These are phyloP conservation scores for Ceratobasidium sp. DNA, from an alignment of 1,284 basidiomycete genomes.

Conservation along the genomic window DNA sequence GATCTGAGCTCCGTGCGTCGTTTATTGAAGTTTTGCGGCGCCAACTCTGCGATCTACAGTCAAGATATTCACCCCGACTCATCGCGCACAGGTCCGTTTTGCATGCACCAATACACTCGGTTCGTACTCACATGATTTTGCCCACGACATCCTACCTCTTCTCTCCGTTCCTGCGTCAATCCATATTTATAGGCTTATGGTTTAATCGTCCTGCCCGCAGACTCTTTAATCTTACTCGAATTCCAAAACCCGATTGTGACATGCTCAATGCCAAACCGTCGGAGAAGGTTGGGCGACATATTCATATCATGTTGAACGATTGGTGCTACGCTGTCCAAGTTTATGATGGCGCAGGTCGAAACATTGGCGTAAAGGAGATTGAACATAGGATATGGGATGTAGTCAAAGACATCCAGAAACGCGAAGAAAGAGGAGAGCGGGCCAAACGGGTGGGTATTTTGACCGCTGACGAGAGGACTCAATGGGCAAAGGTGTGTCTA, in stretches of 20 bases:
- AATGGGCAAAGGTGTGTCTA: slow-evolving; percentile 76
- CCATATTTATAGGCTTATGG: slow-evolving; percentile 62
- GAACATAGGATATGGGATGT: slow-evolving; percentile 71
- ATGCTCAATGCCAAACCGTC: slow-evolving; percentile 61
- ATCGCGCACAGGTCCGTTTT: slow-evolving; percentile 59
- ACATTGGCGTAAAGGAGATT: slow-evolving; percentile 60
- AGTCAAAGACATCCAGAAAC: slow-evolving; percentile 70
- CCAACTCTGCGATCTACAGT: slow-evolving; percentile 45
- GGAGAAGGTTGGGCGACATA: slow-evolving; percentile 59
- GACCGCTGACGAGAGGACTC: slow-evolving; percentile 82
- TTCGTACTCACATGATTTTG: slow-evolving; percentile 46
- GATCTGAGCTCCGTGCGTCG: no score
- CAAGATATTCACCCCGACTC: slow-evolving; percentile 61
- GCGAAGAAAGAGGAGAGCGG: slow-evolving; percentile 62
- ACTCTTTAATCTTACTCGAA: slow-evolving; percentile 79
- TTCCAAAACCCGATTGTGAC: slow-evolving; percentile 73
- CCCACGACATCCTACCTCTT: background rate
- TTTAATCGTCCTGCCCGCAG: slow-evolving; percentile 63
- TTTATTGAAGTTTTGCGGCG: no score
- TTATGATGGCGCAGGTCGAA: slow-evolving; percentile 55
- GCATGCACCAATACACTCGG: slow-evolving; percentile 63
- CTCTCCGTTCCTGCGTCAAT: slow-evolving; percentile 45
- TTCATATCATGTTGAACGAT: slow-evolving; percentile 79
- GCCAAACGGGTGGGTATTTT: slow-evolving; percentile 74
- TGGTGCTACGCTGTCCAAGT: slow-evolving; percentile 85